These are phyloP conservation scores for Raffaelea albimanens DNA, from an alignment of 2,329 filamentous ascomycete species.

Conservation along the genomic window DNA sequence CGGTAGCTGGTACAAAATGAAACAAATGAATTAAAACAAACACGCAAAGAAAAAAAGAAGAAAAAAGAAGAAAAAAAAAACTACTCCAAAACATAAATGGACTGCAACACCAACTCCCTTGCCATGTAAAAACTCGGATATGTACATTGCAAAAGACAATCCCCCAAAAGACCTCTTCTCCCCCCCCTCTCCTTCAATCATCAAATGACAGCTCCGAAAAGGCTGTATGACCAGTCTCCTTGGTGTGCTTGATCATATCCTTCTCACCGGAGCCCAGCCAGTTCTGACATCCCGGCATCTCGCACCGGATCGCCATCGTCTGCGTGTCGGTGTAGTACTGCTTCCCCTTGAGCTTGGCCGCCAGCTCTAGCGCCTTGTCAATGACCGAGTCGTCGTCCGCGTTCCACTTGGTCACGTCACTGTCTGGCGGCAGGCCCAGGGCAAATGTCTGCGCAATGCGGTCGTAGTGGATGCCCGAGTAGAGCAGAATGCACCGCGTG, in stretches of 20 bases:
- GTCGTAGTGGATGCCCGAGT: slow-evolving; percentile 91
- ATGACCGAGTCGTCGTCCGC: slow-evolving; percentile 57
- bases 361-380: slow-evolving; percentile 54
- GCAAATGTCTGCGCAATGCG: slow-evolving; percentile 65
- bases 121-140: no score
- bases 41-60: no score
- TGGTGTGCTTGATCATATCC: slow-evolving; percentile 53
- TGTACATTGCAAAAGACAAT: no score
- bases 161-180: not conserved
- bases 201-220: slow-evolving; percentile 24
- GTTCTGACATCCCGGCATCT: slow-evolving; percentile 46
- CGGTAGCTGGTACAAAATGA: no score
- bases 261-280: slow-evolving; percentile 59
- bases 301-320: slow-evolving; percentile 70
- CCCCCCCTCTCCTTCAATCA: not conserved
- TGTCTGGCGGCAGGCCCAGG: slow-evolving; percentile 55
- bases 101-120: no score
- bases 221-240: slow-evolving; percentile 47
- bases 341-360: slow-evolving; percentile 52
- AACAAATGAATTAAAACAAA: no score
- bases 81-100: no score
- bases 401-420: slow-evolving; percentile 57
- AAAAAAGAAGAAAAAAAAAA: no score
- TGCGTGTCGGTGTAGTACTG: slow-evolving; percentile 88
- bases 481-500: slow-evolving; percentile 70